Conservation (phyloP, 2,329 filamentous ascomycete genomes). For the Parastagonospora avenae region DNA sequence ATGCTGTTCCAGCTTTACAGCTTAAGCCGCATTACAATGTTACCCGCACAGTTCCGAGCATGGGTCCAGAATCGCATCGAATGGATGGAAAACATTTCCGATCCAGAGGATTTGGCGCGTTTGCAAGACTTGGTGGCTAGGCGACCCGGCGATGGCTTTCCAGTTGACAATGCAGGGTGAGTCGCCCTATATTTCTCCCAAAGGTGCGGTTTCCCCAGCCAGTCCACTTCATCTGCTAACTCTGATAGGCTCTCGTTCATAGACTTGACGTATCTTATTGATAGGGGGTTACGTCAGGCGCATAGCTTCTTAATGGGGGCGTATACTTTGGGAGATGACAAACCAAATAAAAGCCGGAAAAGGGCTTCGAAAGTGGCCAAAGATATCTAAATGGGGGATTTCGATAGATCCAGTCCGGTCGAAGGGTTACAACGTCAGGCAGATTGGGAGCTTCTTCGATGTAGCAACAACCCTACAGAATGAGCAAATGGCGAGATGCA, state of each 20-base stretch:
- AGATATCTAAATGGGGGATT: too few relatives aligned
- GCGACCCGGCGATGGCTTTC: constrained; percentile 11
- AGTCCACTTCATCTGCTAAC: neutral
- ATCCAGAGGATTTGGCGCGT: constrained; percentile 15
- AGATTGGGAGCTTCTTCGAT: too few relatives aligned
- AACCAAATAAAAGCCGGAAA: too few relatives aligned
- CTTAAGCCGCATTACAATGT: constrained; percentile 8
- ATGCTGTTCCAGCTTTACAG: constrained; percentile 27
- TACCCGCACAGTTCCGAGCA: constrained; percentile 14
- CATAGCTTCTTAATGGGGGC: too few relatives aligned
- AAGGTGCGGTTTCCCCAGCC: neutral
- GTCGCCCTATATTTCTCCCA: neutral
- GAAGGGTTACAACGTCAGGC: too few relatives aligned
- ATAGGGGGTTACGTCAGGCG: too few relatives aligned
- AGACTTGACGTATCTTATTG: neutral
- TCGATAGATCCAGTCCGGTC: too few relatives aligned
- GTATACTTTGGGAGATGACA: too few relatives aligned
- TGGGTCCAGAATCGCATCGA: constrained; percentile 23
- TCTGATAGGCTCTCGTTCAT: neutral
- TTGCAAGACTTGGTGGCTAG: constrained; percentile 16
- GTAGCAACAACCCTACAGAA: too few relatives aligned
- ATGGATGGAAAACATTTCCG: constrained; percentile 18
- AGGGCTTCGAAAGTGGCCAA: too few relatives aligned
- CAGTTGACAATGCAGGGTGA: constrained; percentile 7
- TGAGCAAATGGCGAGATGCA: too few relatives aligned